phyloP scores from a whole-genome alignment of 2,329 filamentous ascomycete species.

The Sporothrix dimorphospora region DNA sequence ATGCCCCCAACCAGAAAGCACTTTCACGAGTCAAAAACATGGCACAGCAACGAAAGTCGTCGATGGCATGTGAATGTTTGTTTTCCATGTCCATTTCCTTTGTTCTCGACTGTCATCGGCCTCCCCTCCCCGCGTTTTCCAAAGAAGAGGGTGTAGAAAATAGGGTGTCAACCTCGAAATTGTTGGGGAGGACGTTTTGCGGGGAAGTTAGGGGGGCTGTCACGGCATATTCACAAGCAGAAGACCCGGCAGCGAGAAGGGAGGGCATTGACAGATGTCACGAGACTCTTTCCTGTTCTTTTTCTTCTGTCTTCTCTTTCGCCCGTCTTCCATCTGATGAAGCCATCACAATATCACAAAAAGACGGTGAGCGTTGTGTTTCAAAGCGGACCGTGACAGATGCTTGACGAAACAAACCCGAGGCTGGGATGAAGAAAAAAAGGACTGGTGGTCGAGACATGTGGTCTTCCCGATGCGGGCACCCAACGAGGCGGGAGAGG shows the following conservation, averaged over 20 bases:
- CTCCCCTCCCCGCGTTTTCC: not conserved
- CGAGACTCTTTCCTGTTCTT: not conserved
- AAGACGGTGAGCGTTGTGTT: not conserved
- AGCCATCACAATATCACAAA: not conserved
- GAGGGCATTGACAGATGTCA: not conserved
- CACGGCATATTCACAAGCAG: slow-evolving; percentile 15
- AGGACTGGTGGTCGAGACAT: not conserved
- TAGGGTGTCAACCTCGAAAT: not conserved
- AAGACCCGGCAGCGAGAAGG: not conserved
- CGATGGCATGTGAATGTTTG: slow-evolving; percentile 1
- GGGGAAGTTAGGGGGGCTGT: not conserved
- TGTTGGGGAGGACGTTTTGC: slow-evolving; percentile 9
- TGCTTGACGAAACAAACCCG: not conserved
- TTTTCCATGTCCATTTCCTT: not conserved
- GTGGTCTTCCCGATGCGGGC: not conserved
- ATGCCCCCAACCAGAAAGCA: not conserved
- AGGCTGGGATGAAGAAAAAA: not conserved
- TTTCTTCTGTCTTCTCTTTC: not conserved
- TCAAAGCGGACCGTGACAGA: not conserved
- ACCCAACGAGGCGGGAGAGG: not conserved
- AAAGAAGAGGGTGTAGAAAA: not conserved
- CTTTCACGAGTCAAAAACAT: slow-evolving; percentile 10
- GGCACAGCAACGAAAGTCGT: not conserved
- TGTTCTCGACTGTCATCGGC: not conserved
- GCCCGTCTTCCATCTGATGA: not conserved